phyloP scores from a whole-genome alignment of 2,329 filamentous ascomycete species.

The Chalara sp. region DNA sequence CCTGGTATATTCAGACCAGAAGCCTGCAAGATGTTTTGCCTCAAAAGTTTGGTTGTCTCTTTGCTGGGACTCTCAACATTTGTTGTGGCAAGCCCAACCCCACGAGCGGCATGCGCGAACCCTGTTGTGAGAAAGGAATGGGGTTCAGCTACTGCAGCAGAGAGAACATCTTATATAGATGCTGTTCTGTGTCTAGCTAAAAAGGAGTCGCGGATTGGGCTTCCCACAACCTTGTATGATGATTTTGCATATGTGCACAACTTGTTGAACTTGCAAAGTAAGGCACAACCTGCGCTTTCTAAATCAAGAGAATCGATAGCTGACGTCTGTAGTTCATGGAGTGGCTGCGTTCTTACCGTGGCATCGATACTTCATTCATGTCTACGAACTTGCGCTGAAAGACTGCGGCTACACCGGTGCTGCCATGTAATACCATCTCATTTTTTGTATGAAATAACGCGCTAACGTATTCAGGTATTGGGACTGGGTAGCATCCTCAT shows the following conservation, averaged over 20 bases:
- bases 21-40: too few species aligned
- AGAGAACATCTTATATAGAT: background rate
- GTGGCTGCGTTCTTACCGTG: background rate
- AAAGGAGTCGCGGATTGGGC: background rate
- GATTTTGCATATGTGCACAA: background rate
- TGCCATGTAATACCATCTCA: background rate
- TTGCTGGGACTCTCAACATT: too few species aligned
- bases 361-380: background rate
- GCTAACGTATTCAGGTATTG: background rate
- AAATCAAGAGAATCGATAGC: background rate
- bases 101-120: background rate
- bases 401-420: background rate
- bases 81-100: too few species aligned
- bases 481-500: background rate
- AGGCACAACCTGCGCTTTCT: background rate
- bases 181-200: background rate
- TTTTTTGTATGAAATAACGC: background rate
- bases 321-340: background rate
- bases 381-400: background rate
- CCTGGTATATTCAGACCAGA: too few species aligned
- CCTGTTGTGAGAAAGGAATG: background rate
- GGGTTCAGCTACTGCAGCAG: background rate
- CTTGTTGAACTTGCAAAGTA: background rate
- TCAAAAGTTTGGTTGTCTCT: too few species aligned
- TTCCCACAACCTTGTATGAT: background rate